These are phyloP conservation scores for Coemansia sp. DNA, from an alignment of 192 early-diverging fungal species.

Conservation along the genomic window DNA sequence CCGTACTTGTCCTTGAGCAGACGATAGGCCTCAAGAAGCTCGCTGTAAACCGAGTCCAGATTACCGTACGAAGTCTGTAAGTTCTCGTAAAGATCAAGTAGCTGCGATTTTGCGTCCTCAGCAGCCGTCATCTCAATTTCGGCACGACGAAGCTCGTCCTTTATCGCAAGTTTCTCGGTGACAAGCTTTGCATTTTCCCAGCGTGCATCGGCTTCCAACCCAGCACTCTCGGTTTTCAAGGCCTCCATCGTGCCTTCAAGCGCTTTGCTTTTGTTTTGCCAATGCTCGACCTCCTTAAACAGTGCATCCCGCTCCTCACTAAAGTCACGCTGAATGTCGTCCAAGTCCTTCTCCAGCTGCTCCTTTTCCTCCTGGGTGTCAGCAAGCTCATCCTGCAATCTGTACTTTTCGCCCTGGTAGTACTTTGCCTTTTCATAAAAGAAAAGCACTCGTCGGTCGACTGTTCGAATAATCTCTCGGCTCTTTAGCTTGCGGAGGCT, in stretches of 20 bases:
- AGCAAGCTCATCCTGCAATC: slow-evolving; percentile 45
- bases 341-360: slow-evolving; percentile 47
- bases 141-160: slow-evolving; percentile 47
- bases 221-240: slow-evolving; percentile 25
- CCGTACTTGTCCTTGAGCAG: slow-evolving; percentile 40
- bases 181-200: slow-evolving; percentile 48
- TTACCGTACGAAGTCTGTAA: slow-evolving; percentile 34
- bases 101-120: slow-evolving; percentile 36
- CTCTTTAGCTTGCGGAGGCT: slow-evolving; percentile 45
- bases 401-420: slow-evolving; percentile 55
- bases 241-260: slow-evolving; percentile 35
- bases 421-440: slow-evolving; percentile 57
- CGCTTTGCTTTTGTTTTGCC: slow-evolving; percentile 40
- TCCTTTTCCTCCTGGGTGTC: slow-evolving; percentile 40
- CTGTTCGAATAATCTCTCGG: slow-evolving; percentile 34
- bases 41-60: slow-evolving; percentile 35
- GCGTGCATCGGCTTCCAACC: slow-evolving; percentile 42
- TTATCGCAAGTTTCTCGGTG: slow-evolving; percentile 48
- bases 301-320: slow-evolving; percentile 49
- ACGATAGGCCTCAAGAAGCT: slow-evolving; percentile 45
- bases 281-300: slow-evolving; percentile 43
- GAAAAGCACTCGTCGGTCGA: slow-evolving; percentile 51
- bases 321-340: slow-evolving; percentile 52
- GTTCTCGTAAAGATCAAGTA: slow-evolving; percentile 42
- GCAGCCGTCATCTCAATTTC: slow-evolving; percentile 49